Conservation (phyloP, 1,284 basidiomycete species). For the Clitocybe nebularis region DNA sequence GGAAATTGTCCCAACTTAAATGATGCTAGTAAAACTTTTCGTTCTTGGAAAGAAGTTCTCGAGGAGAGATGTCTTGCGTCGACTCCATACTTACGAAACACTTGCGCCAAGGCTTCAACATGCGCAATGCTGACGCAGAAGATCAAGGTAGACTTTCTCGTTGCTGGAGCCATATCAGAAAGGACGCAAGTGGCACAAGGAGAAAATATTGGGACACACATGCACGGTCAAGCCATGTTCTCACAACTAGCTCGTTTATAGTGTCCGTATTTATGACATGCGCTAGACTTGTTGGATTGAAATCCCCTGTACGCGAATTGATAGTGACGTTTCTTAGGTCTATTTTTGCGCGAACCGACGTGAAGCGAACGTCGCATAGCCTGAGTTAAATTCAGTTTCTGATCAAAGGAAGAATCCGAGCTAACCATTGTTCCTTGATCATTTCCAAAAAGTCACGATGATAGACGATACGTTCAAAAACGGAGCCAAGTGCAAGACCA, state of each 20-base stretch:
- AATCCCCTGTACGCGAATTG: conserved; percentile 72
- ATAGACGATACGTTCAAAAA: conserved; percentile 92
- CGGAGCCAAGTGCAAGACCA: conserved; percentile 82
- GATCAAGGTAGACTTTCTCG: conserved; percentile 82
- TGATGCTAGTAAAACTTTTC: conserved; percentile 60
- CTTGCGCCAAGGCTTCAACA: conserved; percentile 71
- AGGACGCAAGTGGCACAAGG: neutral
- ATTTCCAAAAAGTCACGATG: conserved; percentile 92
- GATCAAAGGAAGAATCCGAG: conserved; percentile 1
- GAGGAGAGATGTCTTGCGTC: conserved; percentile 85
- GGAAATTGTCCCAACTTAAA: conserved; percentile 79
- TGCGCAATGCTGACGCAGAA: conserved; percentile 90
- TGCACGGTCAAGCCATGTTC: conserved; percentile 80
- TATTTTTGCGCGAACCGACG: conserved; percentile 73
- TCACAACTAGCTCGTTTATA: conserved; percentile 74
- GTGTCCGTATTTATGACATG: conserved; percentile 75
- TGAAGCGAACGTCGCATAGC: conserved; percentile 84
- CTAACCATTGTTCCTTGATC: conserved; percentile 89
- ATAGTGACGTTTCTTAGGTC: conserved; percentile 66
- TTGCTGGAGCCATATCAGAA: conserved; percentile 30
- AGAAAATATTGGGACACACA: conserved; percentile 47
- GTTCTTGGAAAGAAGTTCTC: conserved; percentile 62
- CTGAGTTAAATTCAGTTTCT: conserved; percentile 34
- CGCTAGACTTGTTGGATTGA: conserved; percentile 71
- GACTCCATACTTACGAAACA: conserved; percentile 75